A percentile compares a stretch with the other conserved stretches of the same genome.
Evolutionary conservation across 306 rosid species (phyloP).

Genomic region (Malus fusca): DNA sequence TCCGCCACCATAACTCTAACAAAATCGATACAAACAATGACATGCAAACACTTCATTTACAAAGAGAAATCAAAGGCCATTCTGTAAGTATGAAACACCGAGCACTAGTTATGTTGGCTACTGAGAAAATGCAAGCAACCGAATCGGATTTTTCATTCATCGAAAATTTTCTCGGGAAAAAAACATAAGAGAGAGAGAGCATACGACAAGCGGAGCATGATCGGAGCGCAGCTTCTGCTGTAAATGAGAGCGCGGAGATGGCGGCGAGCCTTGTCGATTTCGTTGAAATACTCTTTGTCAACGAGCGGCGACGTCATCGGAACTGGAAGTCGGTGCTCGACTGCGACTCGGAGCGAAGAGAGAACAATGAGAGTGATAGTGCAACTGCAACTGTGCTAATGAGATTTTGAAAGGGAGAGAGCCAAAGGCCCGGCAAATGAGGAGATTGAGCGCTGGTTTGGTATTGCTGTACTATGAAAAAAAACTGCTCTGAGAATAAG

Average conservation of each 20-base stretch:
- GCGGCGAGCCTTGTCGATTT: constrained; percentile 80
- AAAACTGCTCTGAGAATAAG: no score
- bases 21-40: neutral
- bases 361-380: neutral
- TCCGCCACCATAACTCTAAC: neutral
- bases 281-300: constrained; percentile 62
- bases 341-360: neutral
- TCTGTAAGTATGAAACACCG: neutral
- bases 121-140: neutral
- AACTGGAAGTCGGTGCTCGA: neutral
- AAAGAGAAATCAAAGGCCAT: neutral
- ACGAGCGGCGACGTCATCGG: constrained; percentile 70
- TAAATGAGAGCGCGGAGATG: constrained; percentile 86
- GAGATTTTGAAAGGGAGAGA: neutral
- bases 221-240: constrained; percentile 70
- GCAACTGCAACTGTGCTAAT: neutral
- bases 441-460: no score
- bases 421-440: neutral
- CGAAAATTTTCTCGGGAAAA: neutral
- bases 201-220: constrained; percentile 93
- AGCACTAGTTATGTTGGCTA: neutral
- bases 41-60: neutral
- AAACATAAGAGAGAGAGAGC: constrained; percentile 15
- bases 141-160: neutral
- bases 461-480: no score